Base-by-base conservation (phyloP, 2,329 filamentous ascomycete genomes). In the Fusarium papillatum region DNA sequence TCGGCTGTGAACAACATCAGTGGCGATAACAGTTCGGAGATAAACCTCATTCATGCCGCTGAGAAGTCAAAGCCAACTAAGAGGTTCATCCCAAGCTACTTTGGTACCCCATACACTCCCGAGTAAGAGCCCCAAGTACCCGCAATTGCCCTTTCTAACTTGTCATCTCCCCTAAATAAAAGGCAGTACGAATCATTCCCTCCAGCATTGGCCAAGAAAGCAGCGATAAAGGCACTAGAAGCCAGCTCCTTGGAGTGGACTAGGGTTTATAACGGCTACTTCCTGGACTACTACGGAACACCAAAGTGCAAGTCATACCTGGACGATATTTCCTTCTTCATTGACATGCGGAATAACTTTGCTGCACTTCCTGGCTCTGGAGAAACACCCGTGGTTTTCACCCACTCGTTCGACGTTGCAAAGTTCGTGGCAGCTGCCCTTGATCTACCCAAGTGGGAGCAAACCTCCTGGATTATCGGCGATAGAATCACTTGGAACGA, bases 401-500 rank as follows among this genome's bases (percentile, higher is more conserved):
- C 61, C 4, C 39, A 89, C 75, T 87, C 85, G 2, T 78, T 79
- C 9, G 88, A 90, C 75, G 80, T 90, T 48, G 88, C 85, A 4
- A 82, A 78, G 29, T 89, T 87, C 66, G 82, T 89, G 7, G 84
- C 82, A 7, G 82, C 82, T 13, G 71, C 82, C 5, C 75, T 90
- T 14, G 83, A 84, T 22, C 72, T 86, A n/a, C 75, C 83, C 3
- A 81, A 81, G 26, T 90, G 88, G 88, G 84, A 86, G 5, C 81
- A 82, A 39, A 76, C 81, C 26, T 77, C 81, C 17, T 79, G 70
- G 36, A 66, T 84, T 48, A 72, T 84, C 74, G 86, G 85, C 0
- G 86, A 87, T 63, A 81, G 81, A 29, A 69, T 85, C n/a, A 87
- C 85, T 1, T 87, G 82, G 77, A 87, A 87, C 48, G 81, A 88